A percentile compares a stretch with the other conserved stretches of the same genome.
phyloP scores from a whole-genome alignment of 345 rosid genomes.

The Eucalyptus melliodora region DNA sequence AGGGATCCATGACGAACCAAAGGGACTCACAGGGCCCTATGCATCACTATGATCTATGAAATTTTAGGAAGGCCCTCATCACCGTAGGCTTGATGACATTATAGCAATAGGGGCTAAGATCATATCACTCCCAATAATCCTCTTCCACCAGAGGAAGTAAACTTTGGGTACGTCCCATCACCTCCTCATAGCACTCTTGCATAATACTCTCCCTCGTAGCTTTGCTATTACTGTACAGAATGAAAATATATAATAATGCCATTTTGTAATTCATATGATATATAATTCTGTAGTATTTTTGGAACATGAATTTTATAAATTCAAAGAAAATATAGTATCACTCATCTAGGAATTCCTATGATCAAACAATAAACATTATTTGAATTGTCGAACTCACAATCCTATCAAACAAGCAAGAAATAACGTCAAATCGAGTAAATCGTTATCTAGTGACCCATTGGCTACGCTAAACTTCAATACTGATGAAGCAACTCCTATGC shows the following conservation, averaged over 20 bases:
- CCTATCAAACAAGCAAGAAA: no score
- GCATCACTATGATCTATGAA: not conserved
- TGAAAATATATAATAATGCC: no score
- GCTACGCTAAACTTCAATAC: no score
- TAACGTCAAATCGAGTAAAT: no score
- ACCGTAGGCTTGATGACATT: not conserved
- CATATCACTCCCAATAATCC: not conserved
- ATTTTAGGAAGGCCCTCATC: not conserved
- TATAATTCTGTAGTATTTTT: no score
- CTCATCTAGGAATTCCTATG: no score
- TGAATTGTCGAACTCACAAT: accelerated
- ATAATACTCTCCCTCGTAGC: not conserved
- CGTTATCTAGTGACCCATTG: accelerated
- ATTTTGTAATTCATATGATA: no score
- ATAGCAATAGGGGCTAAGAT: not conserved
- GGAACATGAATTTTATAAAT: no score
- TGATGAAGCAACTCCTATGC: no score
- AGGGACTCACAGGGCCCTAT: not conserved
- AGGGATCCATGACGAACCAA: not conserved
- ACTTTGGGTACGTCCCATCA: not conserved
- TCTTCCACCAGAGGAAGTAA: accelerated
- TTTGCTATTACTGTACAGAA: accelerated
- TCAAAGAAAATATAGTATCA: no score
- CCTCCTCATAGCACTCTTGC: not conserved
- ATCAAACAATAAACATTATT: no score